Percentiles rank a stretch among this genome's conserved stretches.
Evolutionary conservation across 331 rosid genomes (phyloP).

Genomic region (Dryas integrifolia): DNA sequence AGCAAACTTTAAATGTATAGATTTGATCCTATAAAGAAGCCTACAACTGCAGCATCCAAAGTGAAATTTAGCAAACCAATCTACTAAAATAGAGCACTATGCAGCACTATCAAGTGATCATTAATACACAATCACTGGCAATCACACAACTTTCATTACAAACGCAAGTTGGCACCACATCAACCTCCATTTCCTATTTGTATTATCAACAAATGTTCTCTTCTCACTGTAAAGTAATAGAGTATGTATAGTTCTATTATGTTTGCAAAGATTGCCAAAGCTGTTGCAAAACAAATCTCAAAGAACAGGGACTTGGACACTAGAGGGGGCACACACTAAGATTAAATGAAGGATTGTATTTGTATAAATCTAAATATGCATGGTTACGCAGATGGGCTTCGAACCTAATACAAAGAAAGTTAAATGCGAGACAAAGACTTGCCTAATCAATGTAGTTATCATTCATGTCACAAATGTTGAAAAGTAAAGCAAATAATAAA

Average conservation of each 20-base stretch:
- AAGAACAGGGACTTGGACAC: neutral
- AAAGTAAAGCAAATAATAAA: constrained; percentile 15
- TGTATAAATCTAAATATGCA: neutral
- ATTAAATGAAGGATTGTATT: neutral
- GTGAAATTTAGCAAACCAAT: too few relatives aligned
- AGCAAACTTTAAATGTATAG: neutral
- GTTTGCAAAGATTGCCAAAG: neutral
- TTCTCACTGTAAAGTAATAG: neutral
- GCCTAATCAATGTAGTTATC: neutral
- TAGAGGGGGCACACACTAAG: neutral
- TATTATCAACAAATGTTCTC: neutral
- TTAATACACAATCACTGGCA: neutral
- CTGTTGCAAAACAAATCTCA: neutral
- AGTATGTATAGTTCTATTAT: neutral
- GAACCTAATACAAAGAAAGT: neutral
- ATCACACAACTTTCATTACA: neutral
- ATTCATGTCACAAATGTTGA: neutral
- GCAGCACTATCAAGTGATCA: neutral
- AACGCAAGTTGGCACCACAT: neutral
- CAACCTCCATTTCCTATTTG: neutral
- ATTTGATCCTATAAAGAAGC: neutral
- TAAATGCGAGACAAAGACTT: neutral
- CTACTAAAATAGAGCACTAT: neutral
- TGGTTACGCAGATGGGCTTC: neutral
- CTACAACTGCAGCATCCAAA: neutral